phyloP scores from a whole-genome alignment of 306 rosid genomes.

The Mimosa pudica region DNA sequence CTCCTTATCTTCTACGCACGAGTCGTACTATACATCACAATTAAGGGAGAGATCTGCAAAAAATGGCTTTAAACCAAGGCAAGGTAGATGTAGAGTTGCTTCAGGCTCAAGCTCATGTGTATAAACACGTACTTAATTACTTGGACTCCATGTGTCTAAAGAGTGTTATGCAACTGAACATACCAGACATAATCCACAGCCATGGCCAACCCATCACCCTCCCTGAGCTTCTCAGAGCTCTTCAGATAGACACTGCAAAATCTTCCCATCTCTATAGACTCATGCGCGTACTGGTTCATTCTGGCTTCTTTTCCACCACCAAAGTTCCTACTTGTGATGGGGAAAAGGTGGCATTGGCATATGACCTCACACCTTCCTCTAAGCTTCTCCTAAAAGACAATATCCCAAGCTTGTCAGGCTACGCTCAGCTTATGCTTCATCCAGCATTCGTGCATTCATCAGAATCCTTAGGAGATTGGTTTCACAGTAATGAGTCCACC shows the following conservation, averaged over 20 bases:
- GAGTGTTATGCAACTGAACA: neutral
- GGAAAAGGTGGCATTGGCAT: constrained; percentile 20
- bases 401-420: constrained; percentile 33
- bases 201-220: constrained; percentile 20
- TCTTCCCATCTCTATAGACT: constrained; percentile 8
- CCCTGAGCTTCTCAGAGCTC: constrained; percentile 3
- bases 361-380: constrained; percentile 45
- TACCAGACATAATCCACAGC: constrained; percentile 13
- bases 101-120: constrained; percentile 7
- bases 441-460: constrained; percentile 29
- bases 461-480: constrained; percentile 42
- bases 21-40: neutral
- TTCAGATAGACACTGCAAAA: neutral
- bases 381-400: constrained; percentile 33
- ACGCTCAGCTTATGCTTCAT: constrained; percentile 30
- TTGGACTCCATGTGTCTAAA: neutral
- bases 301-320: neutral
- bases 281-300: constrained; percentile 17
- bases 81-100: neutral
- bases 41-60: neutral
- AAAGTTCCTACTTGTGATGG: neutral
- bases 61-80: neutral
- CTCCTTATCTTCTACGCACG: neutral
- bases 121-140: neutral
- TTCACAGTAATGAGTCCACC: constrained; percentile 24